These are phyloP conservation scores for Kregervanrija pseudodelftensis DNA, from an alignment of 805 yeast genomes.

Conservation along the genomic window DNA sequence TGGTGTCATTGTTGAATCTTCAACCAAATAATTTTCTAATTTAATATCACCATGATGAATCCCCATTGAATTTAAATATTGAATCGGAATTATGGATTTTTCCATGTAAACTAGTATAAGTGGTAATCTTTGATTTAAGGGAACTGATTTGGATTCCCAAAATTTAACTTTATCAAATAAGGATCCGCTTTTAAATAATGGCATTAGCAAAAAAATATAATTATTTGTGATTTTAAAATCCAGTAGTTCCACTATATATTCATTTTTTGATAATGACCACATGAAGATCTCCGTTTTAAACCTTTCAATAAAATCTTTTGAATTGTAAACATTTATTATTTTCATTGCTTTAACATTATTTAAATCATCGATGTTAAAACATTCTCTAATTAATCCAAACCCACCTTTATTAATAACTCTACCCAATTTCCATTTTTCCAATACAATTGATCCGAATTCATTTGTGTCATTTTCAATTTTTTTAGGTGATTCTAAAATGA, in stretches of 20 bases:
- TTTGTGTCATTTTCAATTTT: slow-evolving; percentile 26
- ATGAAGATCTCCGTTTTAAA: slow-evolving; percentile 66
- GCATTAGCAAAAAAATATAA: slow-evolving; percentile 63
- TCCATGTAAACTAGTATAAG: slow-evolving; percentile 32
- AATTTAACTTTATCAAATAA: slow-evolving; percentile 64
- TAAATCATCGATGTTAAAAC: slow-evolving; percentile 11
- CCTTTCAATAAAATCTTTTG: slow-evolving; percentile 42
- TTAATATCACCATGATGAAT: slow-evolving; percentile 81
- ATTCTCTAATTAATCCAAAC: slow-evolving; percentile 68
- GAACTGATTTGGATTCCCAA: slow-evolving; percentile 42
- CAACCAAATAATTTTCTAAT: slow-evolving; percentile 70
- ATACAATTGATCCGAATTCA: slow-evolving; percentile 61
- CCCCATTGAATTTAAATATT: slow-evolving; percentile 55
- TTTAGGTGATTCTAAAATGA: slow-evolving; percentile 13
- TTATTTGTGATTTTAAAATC: slow-evolving; percentile 53
- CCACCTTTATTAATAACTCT: slow-evolving; percentile 82
- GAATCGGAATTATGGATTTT: slow-evolving; percentile 54
- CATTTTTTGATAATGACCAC: slow-evolving; percentile 67
- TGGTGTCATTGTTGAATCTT: slow-evolving; percentile 31
- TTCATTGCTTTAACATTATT: slow-evolving; percentile 23
- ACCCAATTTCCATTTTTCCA: slow-evolving; percentile 52
- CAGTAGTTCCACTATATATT: slow-evolving; percentile 55
- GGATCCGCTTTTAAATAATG: slow-evolving; percentile 68
- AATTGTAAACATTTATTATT: slow-evolving; percentile 27
- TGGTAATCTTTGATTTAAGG: slow-evolving; percentile 8